Conservation (phyloP, 1,284 basidiomycete species). For the Ceratobasidium theobromae region DNA sequence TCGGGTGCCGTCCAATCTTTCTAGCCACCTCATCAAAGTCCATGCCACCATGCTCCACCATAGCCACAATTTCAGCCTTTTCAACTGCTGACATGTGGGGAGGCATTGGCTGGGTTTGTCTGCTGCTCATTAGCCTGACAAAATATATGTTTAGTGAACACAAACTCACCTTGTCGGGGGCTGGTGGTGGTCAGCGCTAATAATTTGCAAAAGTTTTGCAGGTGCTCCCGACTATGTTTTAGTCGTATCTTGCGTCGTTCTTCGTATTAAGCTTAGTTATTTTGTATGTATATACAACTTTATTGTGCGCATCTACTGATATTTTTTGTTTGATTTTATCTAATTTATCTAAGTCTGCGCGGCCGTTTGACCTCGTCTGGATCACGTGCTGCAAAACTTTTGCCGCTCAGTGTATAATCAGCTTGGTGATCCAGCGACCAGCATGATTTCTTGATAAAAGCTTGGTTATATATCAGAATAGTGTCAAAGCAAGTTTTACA, state of each 20-base stretch:
- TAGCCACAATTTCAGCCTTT: not conserved
- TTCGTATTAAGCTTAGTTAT: not conserved
- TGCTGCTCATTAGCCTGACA: not conserved
- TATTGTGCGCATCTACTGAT: not conserved
- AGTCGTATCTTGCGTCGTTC: not conserved
- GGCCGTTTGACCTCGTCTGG: not conserved
- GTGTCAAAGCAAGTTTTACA: too few relatives aligned
- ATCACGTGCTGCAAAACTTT: conserved; percentile 19
- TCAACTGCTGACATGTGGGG: not conserved
- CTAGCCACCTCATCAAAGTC: not conserved
- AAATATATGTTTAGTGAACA: not conserved
- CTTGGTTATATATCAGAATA: too few relatives aligned
- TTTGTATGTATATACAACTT: not conserved
- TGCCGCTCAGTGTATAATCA: conserved; percentile 19
- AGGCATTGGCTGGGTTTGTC: not conserved
- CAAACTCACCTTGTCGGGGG: not conserved
- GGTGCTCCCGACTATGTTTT: not conserved
- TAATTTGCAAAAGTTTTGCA: conserved; percentile 29
- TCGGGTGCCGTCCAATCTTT: not conserved
- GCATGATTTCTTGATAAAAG: too few relatives aligned
- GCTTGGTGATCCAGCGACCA: too few relatives aligned
- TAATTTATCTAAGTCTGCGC: not conserved
- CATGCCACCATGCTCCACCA: not conserved
- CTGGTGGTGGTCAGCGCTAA: not conserved
- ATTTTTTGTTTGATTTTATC: not conserved